Evolutionary conservation across 1,284 basidiomycete genomes (phyloP), one percentile per base, ranked within the genome.

Genomic region (Crepidotus sp.): DNA sequence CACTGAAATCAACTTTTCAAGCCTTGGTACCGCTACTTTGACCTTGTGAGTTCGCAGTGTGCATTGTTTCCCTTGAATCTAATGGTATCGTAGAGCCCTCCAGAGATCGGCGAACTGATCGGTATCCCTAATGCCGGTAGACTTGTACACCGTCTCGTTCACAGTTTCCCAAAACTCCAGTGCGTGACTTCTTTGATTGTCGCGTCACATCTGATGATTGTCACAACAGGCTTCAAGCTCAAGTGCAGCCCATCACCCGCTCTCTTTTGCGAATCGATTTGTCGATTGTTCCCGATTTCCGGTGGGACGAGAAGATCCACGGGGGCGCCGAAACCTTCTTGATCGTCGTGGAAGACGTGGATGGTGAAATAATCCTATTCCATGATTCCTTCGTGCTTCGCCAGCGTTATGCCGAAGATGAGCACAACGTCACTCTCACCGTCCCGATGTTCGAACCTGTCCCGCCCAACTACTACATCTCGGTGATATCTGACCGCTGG

Each of bases 391-490:
- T 98, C 67, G 69, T 96, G 38, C 81, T 98, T 32, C 81, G 89
- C 13, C 85, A 94, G 59, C 82, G 87, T 7, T 98, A 97, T 55
- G 87, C 90, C 0, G 81, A 90, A 59, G 87, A 90, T 49, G 93
- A 96, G 56, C 95, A 98, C 66, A 93, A 83, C 48, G 78, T 98
- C 34, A 92, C 91, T 0, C 80, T 98, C 52, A 96, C 91, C 0
- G 90, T 97, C 0, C 91, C 91, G 0, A 95, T 98, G 80, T 92
- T 90, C 52, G 95, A 98, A 55, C 95, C 95, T 0, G 81, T 95
- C 3, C 95, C 95, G 34, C 95, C 95, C 1, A 98, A 98, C 64
- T 97, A 97, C 68, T 98, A 92, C 65, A 93, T 98, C 60, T 91
- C 90, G 9, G 73, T 98, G 48, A 77, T 96, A 51, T 95, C 92